These are phyloP conservation scores for Ramularia collo-cygni DNA, from an alignment of 2,329 filamentous ascomycete genomes.

Conservation along the genomic window DNA sequence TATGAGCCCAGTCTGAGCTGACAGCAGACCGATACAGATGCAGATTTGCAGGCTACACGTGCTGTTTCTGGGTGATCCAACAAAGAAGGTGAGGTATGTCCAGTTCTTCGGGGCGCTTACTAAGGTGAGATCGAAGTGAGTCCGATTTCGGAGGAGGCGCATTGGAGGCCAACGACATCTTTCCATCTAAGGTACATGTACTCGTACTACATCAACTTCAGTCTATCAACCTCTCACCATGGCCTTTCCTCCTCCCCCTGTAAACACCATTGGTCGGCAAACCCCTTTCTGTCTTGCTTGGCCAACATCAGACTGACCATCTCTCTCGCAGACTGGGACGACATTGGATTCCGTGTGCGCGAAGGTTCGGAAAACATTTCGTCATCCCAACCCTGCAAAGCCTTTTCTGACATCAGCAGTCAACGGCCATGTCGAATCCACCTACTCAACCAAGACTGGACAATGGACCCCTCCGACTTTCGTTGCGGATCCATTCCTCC, in stretches of 20 bases:
- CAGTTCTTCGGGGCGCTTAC: too few species aligned
- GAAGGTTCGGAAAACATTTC: constrained; percentile 56
- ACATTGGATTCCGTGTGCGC: constrained; percentile 86
- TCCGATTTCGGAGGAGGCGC: background rate
- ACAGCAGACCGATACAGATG: too few species aligned
- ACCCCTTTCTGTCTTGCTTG: too few species aligned
- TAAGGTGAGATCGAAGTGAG: background rate
- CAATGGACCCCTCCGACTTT: constrained; percentile 74
- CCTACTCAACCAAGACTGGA: constrained; percentile 66
- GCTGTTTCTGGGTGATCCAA: too few species aligned
- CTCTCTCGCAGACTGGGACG: constrained; percentile 72
- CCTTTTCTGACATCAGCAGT: constrained; percentile 46
- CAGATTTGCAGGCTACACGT: too few species aligned
- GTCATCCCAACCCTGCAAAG: background rate
- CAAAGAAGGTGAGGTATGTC: too few species aligned
- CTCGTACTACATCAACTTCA: too few species aligned
- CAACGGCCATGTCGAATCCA: constrained; percentile 88
- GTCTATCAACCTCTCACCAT: too few species aligned
- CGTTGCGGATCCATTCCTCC: constrained; percentile 74
- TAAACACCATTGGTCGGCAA: constrained; percentile 61
- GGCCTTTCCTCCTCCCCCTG: constrained; percentile 67
- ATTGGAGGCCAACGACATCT: too few species aligned
- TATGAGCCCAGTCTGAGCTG: too few species aligned
- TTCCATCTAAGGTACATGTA: too few species aligned
- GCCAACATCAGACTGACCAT: constrained; percentile 7